Conservation (phyloP, 768 basidiomycete species). For the Suillus hirtellus region DNA sequence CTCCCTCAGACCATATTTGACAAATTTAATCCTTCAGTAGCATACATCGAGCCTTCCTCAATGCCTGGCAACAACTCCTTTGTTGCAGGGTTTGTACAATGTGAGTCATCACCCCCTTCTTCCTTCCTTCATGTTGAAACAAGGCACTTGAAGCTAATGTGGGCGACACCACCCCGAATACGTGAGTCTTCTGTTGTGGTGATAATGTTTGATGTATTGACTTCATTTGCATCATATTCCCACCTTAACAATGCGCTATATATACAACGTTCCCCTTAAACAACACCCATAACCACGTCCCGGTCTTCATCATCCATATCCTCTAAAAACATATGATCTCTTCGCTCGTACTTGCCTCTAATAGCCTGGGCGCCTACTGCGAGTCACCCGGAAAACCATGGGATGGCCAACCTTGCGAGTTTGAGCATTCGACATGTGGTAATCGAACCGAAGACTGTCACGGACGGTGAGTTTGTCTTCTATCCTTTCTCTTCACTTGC, state of each 20-base stretch:
- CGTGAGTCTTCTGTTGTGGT: conserved; percentile 43
- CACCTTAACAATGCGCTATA: conserved; percentile 8
- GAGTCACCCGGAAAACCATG: conserved; percentile 70
- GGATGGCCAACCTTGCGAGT: conserved; percentile 70
- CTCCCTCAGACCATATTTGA: neutral
- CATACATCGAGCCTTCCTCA: conserved; percentile 58
- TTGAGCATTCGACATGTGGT: conserved; percentile 74
- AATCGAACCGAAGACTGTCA: conserved; percentile 66
- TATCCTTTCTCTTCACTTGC: neutral
- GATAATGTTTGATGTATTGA: conserved; percentile 8
- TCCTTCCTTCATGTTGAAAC: conserved; percentile 11
- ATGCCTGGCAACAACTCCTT: conserved; percentile 72
- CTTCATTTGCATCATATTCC: conserved; percentile 6
- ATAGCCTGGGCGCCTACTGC: conserved; percentile 70
- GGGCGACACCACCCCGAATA: conserved; percentile 79
- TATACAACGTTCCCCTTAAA: neutral
- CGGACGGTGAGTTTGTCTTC: conserved; percentile 51
- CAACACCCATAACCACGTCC: neutral
- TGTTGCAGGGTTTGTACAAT: conserved; percentile 74
- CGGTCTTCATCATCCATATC: neutral
- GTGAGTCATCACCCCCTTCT: conserved; percentile 38
- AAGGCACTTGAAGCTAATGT: conserved; percentile 60
- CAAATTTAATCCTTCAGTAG: conserved; percentile 32
- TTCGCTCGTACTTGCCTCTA: neutral
- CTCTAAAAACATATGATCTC: neutral